phyloP scores from a whole-genome alignment of 768 basidiomycete species.

The Terana coerulea region DNA sequence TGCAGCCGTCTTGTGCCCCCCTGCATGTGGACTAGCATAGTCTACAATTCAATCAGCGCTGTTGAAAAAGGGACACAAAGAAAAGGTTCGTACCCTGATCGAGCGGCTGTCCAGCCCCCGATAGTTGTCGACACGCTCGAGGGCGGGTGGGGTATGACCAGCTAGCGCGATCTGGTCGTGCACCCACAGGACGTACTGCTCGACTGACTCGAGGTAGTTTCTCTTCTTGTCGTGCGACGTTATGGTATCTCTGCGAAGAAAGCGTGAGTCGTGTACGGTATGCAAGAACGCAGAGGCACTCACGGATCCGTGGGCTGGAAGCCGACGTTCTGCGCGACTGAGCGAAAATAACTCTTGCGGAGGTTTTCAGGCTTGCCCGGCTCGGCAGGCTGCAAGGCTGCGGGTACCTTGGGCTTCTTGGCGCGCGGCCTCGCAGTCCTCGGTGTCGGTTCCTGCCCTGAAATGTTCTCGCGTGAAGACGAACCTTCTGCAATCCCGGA shows the following conservation, averaged over 20 bases:
- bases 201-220: constrained; percentile 68
- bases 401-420: not conserved
- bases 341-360: constrained; percentile 56
- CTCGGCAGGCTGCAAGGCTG: not conserved
- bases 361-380: constrained; percentile 40
- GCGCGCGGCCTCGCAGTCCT: too few species aligned
- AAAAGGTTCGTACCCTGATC: constrained; percentile 44
- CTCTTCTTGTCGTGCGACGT: constrained; percentile 78
- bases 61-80: not conserved
- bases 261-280: not conserved
- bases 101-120: constrained; percentile 59
- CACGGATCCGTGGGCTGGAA: constrained; percentile 63
- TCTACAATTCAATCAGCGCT: constrained; percentile 34
- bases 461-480: too few species aligned
- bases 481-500: too few species aligned
- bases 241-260: constrained; percentile 53
- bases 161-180: constrained; percentile 57
- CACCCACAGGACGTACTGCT: constrained; percentile 64
- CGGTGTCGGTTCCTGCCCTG: too few species aligned
- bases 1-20: constrained; percentile 49
- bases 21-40: constrained; percentile 69
- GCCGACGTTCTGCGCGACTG: constrained; percentile 50
- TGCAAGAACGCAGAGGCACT: constrained; percentile 19
- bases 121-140: constrained; percentile 50
- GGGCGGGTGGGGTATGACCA: constrained; percentile 39